Base-by-base conservation (phyloP, 345 rosid species). In the Cochlearia excelsa region DNA sequence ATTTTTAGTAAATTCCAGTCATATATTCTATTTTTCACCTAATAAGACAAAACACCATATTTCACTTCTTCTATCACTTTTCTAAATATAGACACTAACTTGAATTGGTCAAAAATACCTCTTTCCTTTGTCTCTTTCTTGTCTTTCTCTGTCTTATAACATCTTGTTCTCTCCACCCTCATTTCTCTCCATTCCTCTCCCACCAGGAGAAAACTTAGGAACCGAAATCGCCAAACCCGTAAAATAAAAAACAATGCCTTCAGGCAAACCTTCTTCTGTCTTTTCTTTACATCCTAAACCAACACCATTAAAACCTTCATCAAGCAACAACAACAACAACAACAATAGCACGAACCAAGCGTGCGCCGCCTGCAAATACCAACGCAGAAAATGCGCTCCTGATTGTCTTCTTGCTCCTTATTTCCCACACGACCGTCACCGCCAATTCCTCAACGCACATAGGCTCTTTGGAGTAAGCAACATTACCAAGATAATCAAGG, bases 301-400 rank as follows among this genome's bases (percentile, higher is more conserved):
- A 49, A 23, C 60, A 29, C 66, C 62, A 65, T 59, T 65, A 59
- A 71, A 71, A 42, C 70, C 75, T 38, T 23, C 73, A 23, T 58
- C 68, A 67, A 75, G 49, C 40, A 66, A 3, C 40, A 69, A 35
- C 27, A 68, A 6, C 33, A 68, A 34, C 27, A 67, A 26, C 67
- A 61, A 56, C 59, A 78, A 62, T 38, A 72, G 68, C 62, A 80
- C 82, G 29, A 77, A 83, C 69, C 92, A 82, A 30, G 94, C 99
- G 3, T 93, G 99, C 40, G 97, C 99, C 2, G 97, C 99, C 1
- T 93, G 99, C 79, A 90, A 87, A 73, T 87, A 87, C 87, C 97
- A 85, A 64, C 92, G 99, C 1, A 82, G 90, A 51, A 87, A 90
- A 70, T 93, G 99, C 69, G 81, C 82, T 11, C 85, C 96, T 6